Percentiles rank a stretch among this genome's conserved stretches.
Evolutionary conservation across 2,329 filamentous ascomycete species (phyloP).

Genomic region (Amauroascus verrucosus): DNA sequence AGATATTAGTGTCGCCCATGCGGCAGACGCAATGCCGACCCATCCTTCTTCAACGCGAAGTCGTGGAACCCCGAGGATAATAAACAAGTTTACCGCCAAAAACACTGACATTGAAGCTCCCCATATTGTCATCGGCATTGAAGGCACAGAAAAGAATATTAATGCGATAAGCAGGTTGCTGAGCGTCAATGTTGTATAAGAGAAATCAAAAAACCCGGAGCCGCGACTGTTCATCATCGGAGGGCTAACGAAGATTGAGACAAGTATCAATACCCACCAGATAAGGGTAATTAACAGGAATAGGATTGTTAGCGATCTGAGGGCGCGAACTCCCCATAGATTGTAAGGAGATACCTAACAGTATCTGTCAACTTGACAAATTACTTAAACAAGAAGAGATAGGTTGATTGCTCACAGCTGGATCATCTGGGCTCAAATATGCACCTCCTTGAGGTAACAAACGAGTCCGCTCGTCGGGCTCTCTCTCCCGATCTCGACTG

Average conservation of each 20-base stretch:
- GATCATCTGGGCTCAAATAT: constrained; percentile 68
- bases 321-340: constrained; percentile 74
- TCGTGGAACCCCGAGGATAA: constrained; percentile 64
- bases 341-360: constrained; percentile 76
- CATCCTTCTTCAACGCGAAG: constrained; percentile 78
- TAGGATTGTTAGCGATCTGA: constrained; percentile 66
- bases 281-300: constrained; percentile 66
- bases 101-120: constrained; percentile 57
- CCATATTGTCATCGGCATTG: constrained; percentile 64
- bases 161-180: constrained; percentile 66
- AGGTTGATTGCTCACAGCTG: constrained; percentile 49
- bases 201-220: constrained; percentile 84
- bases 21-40: constrained; percentile 75
- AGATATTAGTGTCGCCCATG: constrained; percentile 72
- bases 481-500: constrained; percentile 18
- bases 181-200: constrained; percentile 67
- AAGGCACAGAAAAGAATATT: constrained; percentile 80
- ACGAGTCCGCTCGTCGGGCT: constrained; percentile 53
- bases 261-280: constrained; percentile 90
- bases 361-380: neutral
- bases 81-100: constrained; percentile 62
- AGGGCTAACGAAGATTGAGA: constrained; percentile 82
- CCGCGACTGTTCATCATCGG: constrained; percentile 77
- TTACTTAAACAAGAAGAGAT: neutral
- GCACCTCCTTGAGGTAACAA: constrained; percentile 57